Percentiles rank a stretch among this genome's conserved stretches.
These are phyloP conservation scores for Ascosphaera acerosa DNA, from an alignment of 2,329 filamentous ascomycete genomes.

Conservation along the genomic window DNA sequence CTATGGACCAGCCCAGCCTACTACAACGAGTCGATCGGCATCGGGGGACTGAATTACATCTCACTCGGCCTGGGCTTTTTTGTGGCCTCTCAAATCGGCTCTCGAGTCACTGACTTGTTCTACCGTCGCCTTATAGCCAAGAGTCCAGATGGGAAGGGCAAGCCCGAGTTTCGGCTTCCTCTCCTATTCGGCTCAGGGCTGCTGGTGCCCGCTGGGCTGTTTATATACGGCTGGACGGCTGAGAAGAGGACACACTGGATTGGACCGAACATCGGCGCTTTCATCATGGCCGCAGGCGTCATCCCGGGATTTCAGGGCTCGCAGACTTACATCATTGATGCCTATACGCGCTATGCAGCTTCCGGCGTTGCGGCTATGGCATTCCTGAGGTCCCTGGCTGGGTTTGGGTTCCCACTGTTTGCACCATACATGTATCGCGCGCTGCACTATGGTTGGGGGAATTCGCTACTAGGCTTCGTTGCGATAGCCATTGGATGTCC, in stretches of 20 bases:
- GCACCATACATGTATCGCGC: slow-evolving; percentile 16
- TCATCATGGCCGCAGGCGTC: slow-evolving; percentile 23
- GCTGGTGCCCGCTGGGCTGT: slow-evolving; percentile 26
- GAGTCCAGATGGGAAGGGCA: slow-evolving; percentile 4
- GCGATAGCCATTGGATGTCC: slow-evolving; percentile 18
- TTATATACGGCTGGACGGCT: slow-evolving; percentile 33
- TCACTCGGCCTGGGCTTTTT: slow-evolving; percentile 38
- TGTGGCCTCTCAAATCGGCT: slow-evolving; percentile 25
- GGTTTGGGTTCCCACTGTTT: slow-evolving; percentile 27
- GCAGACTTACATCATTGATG: slow-evolving; percentile 17
- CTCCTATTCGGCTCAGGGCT: slow-evolving; percentile 29
- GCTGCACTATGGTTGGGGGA: slow-evolving; percentile 16
- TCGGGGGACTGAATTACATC: slow-evolving; percentile 39
- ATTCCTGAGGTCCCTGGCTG: slow-evolving; percentile 21
- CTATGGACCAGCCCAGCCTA: slow-evolving; percentile 25
- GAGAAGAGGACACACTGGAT: slow-evolving; percentile 27
- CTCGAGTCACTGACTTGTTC: slow-evolving; percentile 9
- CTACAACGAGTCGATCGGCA: slow-evolving; percentile 31
- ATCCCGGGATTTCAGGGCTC: slow-evolving; percentile 22
- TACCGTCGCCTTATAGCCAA: slow-evolving; percentile 9
- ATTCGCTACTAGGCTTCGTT: slow-evolving; percentile 19
- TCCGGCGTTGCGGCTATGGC: slow-evolving; percentile 23
- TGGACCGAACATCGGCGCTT: slow-evolving; percentile 28
- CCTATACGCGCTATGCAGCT: slow-evolving; percentile 22
- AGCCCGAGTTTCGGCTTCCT: slow-evolving; percentile 39